Base-by-base conservation (phyloP, 495 filamentous ascomycete species). In the Tuber microsphaerosporum region DNA sequence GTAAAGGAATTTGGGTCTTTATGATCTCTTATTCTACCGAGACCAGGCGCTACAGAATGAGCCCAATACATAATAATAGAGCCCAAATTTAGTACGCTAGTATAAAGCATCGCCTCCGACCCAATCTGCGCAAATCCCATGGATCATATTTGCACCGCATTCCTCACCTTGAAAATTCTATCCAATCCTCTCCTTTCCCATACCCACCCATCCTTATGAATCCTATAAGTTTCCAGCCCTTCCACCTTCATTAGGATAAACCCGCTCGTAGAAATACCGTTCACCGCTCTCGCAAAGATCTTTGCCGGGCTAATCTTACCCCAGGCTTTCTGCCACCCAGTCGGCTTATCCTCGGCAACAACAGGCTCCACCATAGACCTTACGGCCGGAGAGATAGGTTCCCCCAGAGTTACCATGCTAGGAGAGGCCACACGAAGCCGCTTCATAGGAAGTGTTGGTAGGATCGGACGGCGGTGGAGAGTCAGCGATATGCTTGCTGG, bases 151-250 rank as follows among this genome's bases (percentile, higher is more conserved):
- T 10, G 7, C 69, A 71, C 70, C 41, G 41, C 20, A n/a, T 56
- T 70, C 20, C 72, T 42, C 9, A 48, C 56, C 61, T 71, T 81
- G 73, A 82, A 80, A 7, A 82, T 68, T 31, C 70, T 76, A 70
- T 82, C 81, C 41, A 82, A 44, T 34, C 81, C 81, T 22, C 81
- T 80, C 51, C 76, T 82, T 74, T 82, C 77, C 81, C 81, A 82
- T 39, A 82, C 75, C 73, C 75, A 80, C 42, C 81, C 81, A 74
- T 82, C 78, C 41, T 73, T 76, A 37, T 76, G 76, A 26, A 82
- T 43, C 43, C 70, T 77, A 70, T 76, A 82, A 41, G 56, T 75
- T 20, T 74, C 80, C 34, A 65, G 74, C 20, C 70, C 80, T 19
- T 81, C 73, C 16, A 75, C 79, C 22, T 65, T 81, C 71, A 81